Conservation (phyloP, 345 rosid genomes). For the Salix dunnii region DNA sequence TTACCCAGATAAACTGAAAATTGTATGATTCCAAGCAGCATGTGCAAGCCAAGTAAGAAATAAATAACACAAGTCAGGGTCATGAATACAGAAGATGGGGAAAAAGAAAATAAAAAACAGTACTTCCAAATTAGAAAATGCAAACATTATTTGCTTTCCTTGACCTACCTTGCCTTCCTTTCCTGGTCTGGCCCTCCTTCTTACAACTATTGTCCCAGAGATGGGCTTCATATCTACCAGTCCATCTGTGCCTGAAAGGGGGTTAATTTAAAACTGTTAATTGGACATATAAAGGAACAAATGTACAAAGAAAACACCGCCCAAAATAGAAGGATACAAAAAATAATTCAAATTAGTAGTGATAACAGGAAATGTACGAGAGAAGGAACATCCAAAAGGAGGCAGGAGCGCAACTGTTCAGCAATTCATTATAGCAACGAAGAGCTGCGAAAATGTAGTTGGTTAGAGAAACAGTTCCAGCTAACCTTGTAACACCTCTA, state of each 20-base stretch:
- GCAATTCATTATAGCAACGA: background rate
- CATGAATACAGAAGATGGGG: conserved; percentile 17
- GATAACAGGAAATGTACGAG: background rate
- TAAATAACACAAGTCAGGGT: conserved; percentile 35
- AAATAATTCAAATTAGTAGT: background rate
- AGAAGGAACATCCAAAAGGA: background rate
- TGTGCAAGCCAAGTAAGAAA: conserved; percentile 27
- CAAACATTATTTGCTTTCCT: conserved; percentile 9
- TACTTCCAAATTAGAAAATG: conserved; percentile 22
- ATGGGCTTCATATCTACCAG: conserved; percentile 87
- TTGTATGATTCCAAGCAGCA: conserved; percentile 21
- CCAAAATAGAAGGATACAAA: background rate
- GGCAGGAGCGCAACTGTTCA: background rate
- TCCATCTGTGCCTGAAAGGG: conserved; percentile 66
- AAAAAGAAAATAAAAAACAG: conserved; percentile 9
- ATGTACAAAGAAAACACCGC: background rate
- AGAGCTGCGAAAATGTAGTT: background rate
- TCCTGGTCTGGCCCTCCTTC: conserved; percentile 89
- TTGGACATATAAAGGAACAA: background rate
- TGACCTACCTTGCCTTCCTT: conserved; percentile 82
- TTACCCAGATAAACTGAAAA: conserved; percentile 73
- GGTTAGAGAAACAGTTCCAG: background rate
- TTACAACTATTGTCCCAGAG: conserved; percentile 87
- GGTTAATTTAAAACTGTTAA: background rate
- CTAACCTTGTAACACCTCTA: conserved; percentile 92